Conservation (phyloP, 2,329 filamentous ascomycete species). For the Pseudopyricularia javanii region DNA sequence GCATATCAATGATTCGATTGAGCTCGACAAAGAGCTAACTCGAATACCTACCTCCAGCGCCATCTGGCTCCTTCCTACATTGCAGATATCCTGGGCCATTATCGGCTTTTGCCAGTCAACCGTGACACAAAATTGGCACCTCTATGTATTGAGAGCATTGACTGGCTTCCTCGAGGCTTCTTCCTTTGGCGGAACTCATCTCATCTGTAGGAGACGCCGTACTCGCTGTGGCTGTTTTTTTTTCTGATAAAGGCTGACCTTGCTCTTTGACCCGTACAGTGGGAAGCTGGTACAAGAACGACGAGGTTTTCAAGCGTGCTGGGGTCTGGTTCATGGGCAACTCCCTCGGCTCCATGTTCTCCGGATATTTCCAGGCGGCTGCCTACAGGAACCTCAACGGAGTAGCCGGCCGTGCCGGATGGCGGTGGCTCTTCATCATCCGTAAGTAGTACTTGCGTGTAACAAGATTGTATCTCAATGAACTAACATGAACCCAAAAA, state of each 20-base stretch:
- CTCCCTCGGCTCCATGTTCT: constrained; percentile 25
- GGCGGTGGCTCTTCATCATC: constrained; percentile 39
- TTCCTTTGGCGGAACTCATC: constrained; percentile 3
- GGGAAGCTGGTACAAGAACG: constrained; percentile 9
- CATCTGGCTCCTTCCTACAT: not conserved
- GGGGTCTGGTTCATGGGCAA: constrained; percentile 11
- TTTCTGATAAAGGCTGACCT: not conserved
- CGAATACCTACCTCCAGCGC: not conserved
- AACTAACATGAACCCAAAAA: too few relatives aligned
- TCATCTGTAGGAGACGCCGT: not conserved
- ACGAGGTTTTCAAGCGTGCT: constrained; percentile 7
- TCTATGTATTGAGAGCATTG: constrained; percentile 1
- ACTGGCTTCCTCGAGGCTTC: constrained; percentile 2
- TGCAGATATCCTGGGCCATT: constrained; percentile 1
- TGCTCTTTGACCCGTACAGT: not conserved
- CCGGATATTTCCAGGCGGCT: constrained; percentile 35
- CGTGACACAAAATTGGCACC: constrained; percentile 2
- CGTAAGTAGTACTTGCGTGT: too few relatives aligned
- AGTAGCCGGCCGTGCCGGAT: constrained; percentile 28
- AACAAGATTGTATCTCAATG: too few relatives aligned
- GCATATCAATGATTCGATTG: not conserved
- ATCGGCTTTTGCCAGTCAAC: constrained; percentile 3
- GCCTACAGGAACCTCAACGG: constrained; percentile 36
- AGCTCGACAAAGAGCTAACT: not conserved
- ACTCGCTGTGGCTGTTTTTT: not conserved